Percentiles rank a stretch among this genome's conserved stretches.
Evolutionary conservation across 345 rosid species (phyloP).

Genomic region (Noccaea bulbosa): DNA sequence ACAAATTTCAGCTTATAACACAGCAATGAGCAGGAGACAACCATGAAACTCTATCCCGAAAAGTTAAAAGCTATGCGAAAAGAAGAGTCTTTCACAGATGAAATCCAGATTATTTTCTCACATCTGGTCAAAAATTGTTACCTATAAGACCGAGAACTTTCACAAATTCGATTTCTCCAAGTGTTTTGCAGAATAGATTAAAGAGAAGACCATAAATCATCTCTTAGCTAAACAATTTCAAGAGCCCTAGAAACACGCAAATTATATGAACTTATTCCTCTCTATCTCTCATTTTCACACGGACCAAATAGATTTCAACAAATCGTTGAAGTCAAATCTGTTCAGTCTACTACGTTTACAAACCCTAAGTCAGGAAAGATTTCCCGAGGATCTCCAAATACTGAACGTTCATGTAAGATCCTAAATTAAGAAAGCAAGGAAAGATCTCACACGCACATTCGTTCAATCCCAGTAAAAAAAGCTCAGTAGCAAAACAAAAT

Average conservation of each 20-base stretch:
- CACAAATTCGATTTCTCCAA: not conserved
- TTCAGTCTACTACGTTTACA: not conserved
- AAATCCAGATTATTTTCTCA: no score
- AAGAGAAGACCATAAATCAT: not conserved
- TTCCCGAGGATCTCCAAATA: constrained; percentile 1
- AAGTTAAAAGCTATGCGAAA: not conserved
- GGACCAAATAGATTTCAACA: not conserved
- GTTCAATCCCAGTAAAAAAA: not conserved
- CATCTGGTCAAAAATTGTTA: not conserved
- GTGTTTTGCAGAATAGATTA: not conserved
- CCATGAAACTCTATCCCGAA: not conserved
- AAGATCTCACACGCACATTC: not conserved
- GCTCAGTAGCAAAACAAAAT: not conserved
- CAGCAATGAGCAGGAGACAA: not conserved
- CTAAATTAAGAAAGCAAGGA: not conserved
- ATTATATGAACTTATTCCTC: not conserved
- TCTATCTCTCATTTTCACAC: not conserved
- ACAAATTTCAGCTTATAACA: not conserved
- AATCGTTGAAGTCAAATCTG: no score
- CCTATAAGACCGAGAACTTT: no score
- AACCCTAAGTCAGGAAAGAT: constrained; percentile 14
- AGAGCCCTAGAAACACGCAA: constrained; percentile 6
- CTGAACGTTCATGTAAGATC: not conserved
- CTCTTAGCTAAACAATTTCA: no score
- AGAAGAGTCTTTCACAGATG: not conserved